Conservation (phyloP, 2,329 filamentous ascomycete species). For the Exophiala phaeomuriformis region DNA sequence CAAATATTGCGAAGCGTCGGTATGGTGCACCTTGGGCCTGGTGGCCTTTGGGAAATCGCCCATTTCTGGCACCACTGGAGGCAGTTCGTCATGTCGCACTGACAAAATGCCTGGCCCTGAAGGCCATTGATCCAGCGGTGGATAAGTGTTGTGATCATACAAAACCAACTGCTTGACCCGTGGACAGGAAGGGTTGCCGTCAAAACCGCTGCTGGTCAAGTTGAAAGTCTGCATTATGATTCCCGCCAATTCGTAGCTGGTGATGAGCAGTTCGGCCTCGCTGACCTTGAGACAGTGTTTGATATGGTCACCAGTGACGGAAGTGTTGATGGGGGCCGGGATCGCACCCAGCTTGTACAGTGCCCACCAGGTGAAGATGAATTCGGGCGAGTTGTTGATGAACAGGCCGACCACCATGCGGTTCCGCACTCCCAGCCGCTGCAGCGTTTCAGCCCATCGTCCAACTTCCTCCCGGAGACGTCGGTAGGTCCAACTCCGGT, state of each 20-base stretch:
- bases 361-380: conserved; percentile 40
- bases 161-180: conserved; percentile 4
- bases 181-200: background rate
- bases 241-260: conserved; percentile 12
- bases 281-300: conserved; percentile 58
- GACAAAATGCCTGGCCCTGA: background rate
- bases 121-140: background rate
- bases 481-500: conserved; percentile 42
- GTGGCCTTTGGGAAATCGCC: conserved; percentile 16
- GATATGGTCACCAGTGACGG: conserved; percentile 52
- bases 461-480: conserved; percentile 48
- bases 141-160: conserved; percentile 18
- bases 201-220: conserved; percentile 1
- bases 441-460: conserved; percentile 56
- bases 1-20: conserved; percentile 17
- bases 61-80: conserved; percentile 13
- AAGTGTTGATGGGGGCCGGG: conserved; percentile 62
- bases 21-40: conserved; percentile 13
- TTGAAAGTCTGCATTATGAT: conserved; percentile 2
- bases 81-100: conserved; percentile 12
- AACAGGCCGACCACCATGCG: conserved; percentile 42
- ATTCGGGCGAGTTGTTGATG: conserved; percentile 45
- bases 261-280: conserved; percentile 47
- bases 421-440: conserved; percentile 38
- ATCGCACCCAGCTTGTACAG: conserved; percentile 42